These are phyloP conservation scores for Pichia heedii DNA, from an alignment of 805 yeast species.

Conservation along the genomic window DNA sequence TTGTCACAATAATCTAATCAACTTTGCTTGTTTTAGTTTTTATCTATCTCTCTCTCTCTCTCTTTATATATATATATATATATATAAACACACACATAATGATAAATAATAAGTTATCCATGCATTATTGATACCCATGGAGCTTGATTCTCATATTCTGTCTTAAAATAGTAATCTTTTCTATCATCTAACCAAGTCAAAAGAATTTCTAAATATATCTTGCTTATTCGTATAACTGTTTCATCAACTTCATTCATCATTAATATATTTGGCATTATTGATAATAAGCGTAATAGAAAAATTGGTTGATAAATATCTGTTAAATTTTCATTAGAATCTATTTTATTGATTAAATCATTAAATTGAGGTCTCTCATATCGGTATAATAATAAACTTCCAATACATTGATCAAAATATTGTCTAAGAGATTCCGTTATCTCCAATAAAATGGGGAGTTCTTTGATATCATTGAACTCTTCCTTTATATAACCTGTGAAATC, in stretches of 20 bases:
- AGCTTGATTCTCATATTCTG: slow-evolving; percentile 41
- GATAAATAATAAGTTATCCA: not conserved
- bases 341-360: slow-evolving; percentile 35
- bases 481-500: slow-evolving; percentile 31
- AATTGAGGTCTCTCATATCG: slow-evolving; percentile 73
- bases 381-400: slow-evolving; percentile 64
- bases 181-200: slow-evolving; percentile 43
- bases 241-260: slow-evolving; percentile 74
- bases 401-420: slow-evolving; percentile 62
- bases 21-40: too few species aligned
- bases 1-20: too few species aligned
- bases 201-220: slow-evolving; percentile 45
- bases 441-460: slow-evolving; percentile 32
- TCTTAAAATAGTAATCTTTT: slow-evolving; percentile 28
- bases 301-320: slow-evolving; percentile 66
- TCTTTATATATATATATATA: too few species aligned
- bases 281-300: slow-evolving; percentile 70
- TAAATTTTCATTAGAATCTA: slow-evolving; percentile 6
- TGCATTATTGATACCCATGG: slow-evolving; percentile 24
- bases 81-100: too few species aligned
- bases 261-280: slow-evolving; percentile 75
- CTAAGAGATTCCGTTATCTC: slow-evolving; percentile 68
- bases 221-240: slow-evolving; percentile 50
- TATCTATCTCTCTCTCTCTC: too few species aligned
- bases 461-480: slow-evolving; percentile 38